phyloP scores from a whole-genome alignment of 768 basidiomycete species.

The Strobilomyces confusus region DNA sequence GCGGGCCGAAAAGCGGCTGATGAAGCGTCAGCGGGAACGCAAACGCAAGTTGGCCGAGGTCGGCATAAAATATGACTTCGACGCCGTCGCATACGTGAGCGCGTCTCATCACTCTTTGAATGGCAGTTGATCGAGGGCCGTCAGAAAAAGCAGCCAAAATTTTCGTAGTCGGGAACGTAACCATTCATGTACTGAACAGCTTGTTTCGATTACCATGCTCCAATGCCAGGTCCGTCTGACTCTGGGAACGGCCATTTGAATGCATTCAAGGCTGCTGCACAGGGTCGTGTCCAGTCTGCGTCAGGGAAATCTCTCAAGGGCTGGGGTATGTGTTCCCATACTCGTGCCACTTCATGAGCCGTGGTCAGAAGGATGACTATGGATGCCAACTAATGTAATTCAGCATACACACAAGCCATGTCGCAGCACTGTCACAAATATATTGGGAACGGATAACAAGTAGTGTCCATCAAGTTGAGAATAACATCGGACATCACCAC shows the following conservation, averaged over 20 bases:
- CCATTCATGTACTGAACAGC: neutral
- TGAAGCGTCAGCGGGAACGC: constrained; percentile 72
- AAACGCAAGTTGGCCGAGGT: constrained; percentile 73
- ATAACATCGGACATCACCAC: constrained; percentile 7
- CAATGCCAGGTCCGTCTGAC: neutral
- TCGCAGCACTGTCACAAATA: neutral
- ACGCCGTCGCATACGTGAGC: constrained; percentile 79
- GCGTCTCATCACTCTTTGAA: neutral
- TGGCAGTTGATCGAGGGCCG: neutral
- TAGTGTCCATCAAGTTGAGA: neutral
- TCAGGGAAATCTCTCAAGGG: neutral
- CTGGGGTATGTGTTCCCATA: neutral
- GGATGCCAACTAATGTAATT: too few species aligned
- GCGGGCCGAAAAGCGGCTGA: constrained; percentile 60
- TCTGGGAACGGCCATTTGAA: neutral
- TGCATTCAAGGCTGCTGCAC: neutral
- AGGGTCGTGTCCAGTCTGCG: neutral
- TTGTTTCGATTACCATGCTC: neutral
- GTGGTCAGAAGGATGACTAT: neutral
- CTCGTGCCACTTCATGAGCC: neutral
- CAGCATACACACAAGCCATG: neutral
- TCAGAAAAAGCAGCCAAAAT: constrained; percentile 37
- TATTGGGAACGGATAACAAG: neutral
- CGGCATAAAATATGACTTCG: constrained; percentile 88
- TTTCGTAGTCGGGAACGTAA: constrained; percentile 11